These are phyloP conservation scores for Tirmania nivea DNA, from an alignment of 495 filamentous ascomycete genomes.

Conservation along the genomic window DNA sequence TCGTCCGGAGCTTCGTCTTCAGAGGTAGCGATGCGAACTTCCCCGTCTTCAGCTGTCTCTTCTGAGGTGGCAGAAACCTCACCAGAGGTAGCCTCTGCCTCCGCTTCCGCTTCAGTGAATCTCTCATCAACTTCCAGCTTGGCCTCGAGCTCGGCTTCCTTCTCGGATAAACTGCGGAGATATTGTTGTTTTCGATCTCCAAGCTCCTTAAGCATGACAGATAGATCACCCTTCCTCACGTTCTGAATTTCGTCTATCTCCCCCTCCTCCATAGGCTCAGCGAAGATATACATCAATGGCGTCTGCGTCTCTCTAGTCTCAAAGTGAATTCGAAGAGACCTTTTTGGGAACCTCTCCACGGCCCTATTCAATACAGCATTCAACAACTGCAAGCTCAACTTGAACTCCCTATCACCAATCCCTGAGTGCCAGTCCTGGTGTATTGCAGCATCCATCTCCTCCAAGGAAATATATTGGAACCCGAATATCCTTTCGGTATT, in stretches of 20 bases:
- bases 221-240: conserved; percentile 34
- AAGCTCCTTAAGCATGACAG: conserved; percentile 31
- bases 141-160: conserved; percentile 5
- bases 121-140: conserved; percentile 9
- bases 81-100: not conserved
- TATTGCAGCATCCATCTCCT: conserved; percentile 68
- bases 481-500: conserved; percentile 91
- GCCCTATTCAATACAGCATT: conserved; percentile 56
- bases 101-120: conserved; percentile 16
- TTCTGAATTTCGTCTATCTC: conserved; percentile 55
- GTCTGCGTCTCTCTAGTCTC: conserved; percentile 42
- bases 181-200: conserved; percentile 6
- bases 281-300: conserved; percentile 74
- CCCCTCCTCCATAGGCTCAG: conserved; percentile 53
- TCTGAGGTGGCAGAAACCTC: not conserved
- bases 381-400: conserved; percentile 50
- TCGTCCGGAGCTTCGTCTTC: not conserved
- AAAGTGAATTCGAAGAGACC: conserved; percentile 67
- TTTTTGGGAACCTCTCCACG: conserved; percentile 45
- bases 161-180: conserved; percentile 7
- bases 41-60: conserved; percentile 11
- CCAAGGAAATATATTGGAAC: conserved; percentile 75
- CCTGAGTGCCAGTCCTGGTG: conserved; percentile 45
- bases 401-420: conserved; percentile 78
- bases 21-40: not conserved